Conservation (phyloP, 1,284 basidiomycete species). For the Leccinum griseonigrum region DNA sequence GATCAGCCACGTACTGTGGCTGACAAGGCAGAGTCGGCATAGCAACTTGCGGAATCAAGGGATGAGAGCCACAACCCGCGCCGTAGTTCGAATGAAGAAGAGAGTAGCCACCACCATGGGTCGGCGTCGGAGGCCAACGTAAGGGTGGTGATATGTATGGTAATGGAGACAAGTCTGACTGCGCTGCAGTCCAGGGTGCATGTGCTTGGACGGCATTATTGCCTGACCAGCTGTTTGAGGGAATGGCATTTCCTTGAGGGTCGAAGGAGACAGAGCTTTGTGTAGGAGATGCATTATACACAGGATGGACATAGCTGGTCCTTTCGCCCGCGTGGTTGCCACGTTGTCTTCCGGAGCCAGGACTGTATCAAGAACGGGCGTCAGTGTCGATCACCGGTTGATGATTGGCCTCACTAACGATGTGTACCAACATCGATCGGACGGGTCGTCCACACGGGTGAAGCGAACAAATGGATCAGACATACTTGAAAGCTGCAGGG, state of each 20-base stretch:
- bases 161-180: not conserved
- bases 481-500: constrained; percentile 9
- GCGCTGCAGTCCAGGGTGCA: not conserved
- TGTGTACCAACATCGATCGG: not conserved
- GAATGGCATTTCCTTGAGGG: not conserved
- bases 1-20: not conserved
- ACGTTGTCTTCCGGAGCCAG: not conserved
- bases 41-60: constrained; percentile 5
- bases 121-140: not conserved
- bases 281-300: not conserved
- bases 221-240: not conserved
- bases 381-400: constrained; percentile 7
- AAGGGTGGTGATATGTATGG: not conserved
- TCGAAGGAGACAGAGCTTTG: not conserved
- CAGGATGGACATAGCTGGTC: not conserved
- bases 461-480: not conserved
- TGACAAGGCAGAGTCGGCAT: constrained; percentile 4
- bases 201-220: not conserved
- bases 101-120: not conserved
- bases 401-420: constrained; percentile 14
- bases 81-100: not conserved
- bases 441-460: not conserved
- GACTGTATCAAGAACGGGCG: constrained; percentile 7
- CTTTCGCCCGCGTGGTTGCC: not conserved
- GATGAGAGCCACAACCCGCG: not conserved